phyloP scores from a whole-genome alignment of 176 grass and related monocot genomes.

The Chrysopogon serrulatus region DNA sequence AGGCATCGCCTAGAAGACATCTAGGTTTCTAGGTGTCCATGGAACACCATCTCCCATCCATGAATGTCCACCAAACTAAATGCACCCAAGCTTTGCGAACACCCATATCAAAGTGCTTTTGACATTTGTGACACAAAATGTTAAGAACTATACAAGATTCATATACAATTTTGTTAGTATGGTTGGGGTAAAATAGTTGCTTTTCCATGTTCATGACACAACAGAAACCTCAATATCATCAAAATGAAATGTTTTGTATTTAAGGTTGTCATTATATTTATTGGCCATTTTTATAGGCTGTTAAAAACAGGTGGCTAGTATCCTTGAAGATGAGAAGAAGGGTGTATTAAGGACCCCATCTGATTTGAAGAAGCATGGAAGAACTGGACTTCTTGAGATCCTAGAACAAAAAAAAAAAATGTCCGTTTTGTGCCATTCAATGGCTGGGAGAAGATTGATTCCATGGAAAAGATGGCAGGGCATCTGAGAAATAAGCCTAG shows the following conservation, averaged over 20 bases:
- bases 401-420: conserved; percentile 57
- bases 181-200: neutral
- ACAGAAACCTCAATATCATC: neutral
- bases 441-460: too few species aligned
- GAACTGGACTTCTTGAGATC: conserved; percentile 49
- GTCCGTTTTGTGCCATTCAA: too few species aligned
- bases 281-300: neutral
- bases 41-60: too few species aligned
- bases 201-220: neutral
- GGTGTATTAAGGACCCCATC: neutral
- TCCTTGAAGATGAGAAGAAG: conserved; percentile 70
- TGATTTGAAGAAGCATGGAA: conserved; percentile 41
- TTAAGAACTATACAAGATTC: neutral
- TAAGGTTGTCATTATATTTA: neutral
- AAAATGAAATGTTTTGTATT: too few species aligned
- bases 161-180: neutral
- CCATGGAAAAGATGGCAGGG: too few species aligned
- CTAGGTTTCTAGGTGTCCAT: too few species aligned
- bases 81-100: neutral
- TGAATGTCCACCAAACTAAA: too few species aligned
- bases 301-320: conserved; percentile 80
- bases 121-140: neutral
- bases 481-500: conserved; percentile 56
- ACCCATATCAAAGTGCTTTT: neutral
- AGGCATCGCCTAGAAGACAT: too few species aligned